Base-by-base conservation (phyloP, 176 grass and related monocot genomes). In the Bonia amplexicaulis region DNA sequence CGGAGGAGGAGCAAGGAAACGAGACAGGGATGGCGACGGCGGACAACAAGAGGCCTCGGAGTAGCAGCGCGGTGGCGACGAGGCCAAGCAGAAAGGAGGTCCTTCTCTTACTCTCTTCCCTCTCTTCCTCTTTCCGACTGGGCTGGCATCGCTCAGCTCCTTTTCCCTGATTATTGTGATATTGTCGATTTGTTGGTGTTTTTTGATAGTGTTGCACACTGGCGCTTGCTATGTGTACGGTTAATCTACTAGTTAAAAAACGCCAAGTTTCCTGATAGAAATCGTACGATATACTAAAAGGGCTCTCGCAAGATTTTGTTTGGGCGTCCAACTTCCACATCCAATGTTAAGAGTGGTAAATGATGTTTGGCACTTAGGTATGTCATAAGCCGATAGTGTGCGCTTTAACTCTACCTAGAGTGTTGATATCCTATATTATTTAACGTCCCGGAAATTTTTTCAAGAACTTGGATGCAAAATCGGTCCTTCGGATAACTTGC, bases 21-120 rank as follows among this genome's bases (percentile, higher is more conserved):
- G 14, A 31, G 40, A 17, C 72, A 42, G 71, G 1, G 11, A 81
- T 76, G 71, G 59, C 74, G 25, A 29, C 73, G 66, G 72, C 66
- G 83, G 78, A 65, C 78, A 48, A 66, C 26, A 42, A 78, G 46
- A 66, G 79, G 72, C 55, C 45, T 26, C 57, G 46, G 57, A 55
- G 67, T 57, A 78, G 45, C 83, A 11, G 72, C 26, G 46, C 46
- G 0, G 55, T 2, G 27, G 78, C 57, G 79, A 90, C 7, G 55
- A 77, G 55, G 22, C 46, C 26, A 6, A 82, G 15, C 5, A 86
- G 83, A 46, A 86, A 90, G 65, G 65, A 86, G 88, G 88, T 90
- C 6, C 57, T 4, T 53, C 12, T 86, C 25, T 27, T 19, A 19
- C 46, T 45, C 2, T 1, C 70, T 33, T 33, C 41, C 5, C n/a